Evolutionary conservation across 2,329 filamentous ascomycete genomes (phyloP).

Genomic region (Penicillium crustosum): DNA sequence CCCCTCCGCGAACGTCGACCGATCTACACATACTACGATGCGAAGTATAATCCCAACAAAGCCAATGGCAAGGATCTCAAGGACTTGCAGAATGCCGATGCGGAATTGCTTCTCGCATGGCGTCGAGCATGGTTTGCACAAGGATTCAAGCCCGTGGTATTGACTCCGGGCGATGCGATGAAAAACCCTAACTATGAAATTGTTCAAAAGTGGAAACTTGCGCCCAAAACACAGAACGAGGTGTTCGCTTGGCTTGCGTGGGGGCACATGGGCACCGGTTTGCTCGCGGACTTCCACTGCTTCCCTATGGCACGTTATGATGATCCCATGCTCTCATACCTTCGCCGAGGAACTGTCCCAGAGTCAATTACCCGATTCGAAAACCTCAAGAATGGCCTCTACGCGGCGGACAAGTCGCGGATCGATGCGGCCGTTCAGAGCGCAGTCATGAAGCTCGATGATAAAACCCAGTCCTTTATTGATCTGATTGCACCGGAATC

Average conservation of each 20-base stretch:
- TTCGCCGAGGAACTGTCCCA: conserved; percentile 75
- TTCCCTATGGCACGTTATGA: conserved; percentile 79
- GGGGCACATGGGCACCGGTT: conserved; percentile 83
- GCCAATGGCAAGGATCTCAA: conserved; percentile 56
- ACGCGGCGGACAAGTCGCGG: conserved; percentile 66
- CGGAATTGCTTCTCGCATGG: conserved; percentile 80
- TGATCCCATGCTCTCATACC: conserved; percentile 67
- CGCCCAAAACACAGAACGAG: conserved; percentile 64
- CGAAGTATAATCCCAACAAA: conserved; percentile 44
- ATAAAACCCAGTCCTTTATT: conserved; percentile 62
- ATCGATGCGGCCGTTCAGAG: conserved; percentile 64
- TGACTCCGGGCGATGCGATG: conserved; percentile 77
- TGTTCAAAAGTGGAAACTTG: conserved; percentile 60
- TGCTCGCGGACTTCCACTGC: conserved; percentile 75
- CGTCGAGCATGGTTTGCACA: conserved; percentile 93
- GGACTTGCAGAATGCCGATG: conserved; percentile 69
- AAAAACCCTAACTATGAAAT: conserved; percentile 75
- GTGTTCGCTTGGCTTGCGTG: conserved; percentile 87
- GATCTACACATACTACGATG: conserved; percentile 91
- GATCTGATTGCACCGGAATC: conserved; percentile 59
- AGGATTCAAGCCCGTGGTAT: conserved; percentile 81
- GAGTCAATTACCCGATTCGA: conserved; percentile 69
- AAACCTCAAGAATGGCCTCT: conserved; percentile 67
- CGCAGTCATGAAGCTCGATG: conserved; percentile 58
- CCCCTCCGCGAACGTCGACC: conserved; percentile 67